Conservation (phyloP, 179 eudicot genomes). For the Dionaea muscipula region DNA sequence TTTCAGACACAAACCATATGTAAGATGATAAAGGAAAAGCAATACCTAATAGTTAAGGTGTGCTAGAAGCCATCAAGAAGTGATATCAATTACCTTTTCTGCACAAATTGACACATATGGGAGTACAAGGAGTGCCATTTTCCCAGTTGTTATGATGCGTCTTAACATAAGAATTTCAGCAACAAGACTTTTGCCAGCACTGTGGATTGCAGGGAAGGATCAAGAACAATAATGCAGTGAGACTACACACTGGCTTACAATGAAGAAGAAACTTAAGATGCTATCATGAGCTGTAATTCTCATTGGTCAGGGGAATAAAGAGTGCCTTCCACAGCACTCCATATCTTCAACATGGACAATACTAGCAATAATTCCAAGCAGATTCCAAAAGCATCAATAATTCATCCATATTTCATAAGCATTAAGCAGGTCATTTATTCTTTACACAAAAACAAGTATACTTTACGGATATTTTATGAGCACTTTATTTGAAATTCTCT, state of each 20-base stretch:
- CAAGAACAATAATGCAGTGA: slow-evolving; percentile 1
- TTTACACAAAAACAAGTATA: too few species aligned
- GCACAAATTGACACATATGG: slow-evolving; percentile 97
- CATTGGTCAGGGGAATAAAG: too few species aligned
- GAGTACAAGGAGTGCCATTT: slow-evolving; percentile 92
- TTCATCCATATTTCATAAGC: too few species aligned
- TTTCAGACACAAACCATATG: background rate
- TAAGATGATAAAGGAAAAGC: background rate
- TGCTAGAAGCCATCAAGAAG: background rate
- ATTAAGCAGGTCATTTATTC: too few species aligned
- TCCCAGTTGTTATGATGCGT: slow-evolving; percentile 55
- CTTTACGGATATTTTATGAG: too few species aligned
- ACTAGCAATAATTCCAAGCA: too few species aligned
- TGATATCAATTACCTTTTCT: slow-evolving; percentile 55
- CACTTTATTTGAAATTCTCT: too few species aligned
- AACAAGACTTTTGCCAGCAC: slow-evolving; percentile 99
- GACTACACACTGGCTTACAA: background rate
- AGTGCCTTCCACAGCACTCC: too few species aligned
- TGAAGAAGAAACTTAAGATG: background rate
- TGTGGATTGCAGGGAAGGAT: slow-evolving; percentile 24
- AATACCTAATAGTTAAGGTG: background rate
- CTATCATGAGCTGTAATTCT: too few species aligned
- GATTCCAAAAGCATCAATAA: too few species aligned
- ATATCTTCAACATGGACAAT: too few species aligned
- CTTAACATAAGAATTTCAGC: slow-evolving; percentile 94